A percentile compares a stretch with the other conserved stretches of the same genome.
These are phyloP conservation scores for Lasiosphaeria ovina DNA, from an alignment of 495 filamentous ascomycete species.

Conservation along the genomic window DNA sequence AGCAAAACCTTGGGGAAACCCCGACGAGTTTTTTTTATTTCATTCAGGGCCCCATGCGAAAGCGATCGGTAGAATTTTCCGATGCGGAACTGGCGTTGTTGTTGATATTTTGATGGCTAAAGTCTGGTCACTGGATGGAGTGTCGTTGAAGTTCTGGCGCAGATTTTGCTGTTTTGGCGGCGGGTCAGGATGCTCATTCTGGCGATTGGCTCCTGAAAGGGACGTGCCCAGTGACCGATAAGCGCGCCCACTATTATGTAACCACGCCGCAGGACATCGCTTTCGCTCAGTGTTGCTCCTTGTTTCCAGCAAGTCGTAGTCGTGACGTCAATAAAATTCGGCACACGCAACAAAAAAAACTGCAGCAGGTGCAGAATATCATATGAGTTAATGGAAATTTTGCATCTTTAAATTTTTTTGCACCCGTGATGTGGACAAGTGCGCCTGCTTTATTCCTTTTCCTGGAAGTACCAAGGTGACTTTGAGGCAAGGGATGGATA, in stretches of 20 bases:
- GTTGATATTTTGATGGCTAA: slow-evolving; percentile 59
- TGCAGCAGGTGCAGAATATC: no score
- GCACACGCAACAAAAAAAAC: no score
- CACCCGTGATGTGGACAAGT: no score
- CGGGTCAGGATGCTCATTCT: slow-evolving; percentile 23
- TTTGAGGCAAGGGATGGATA: no score
- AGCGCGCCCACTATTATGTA: slow-evolving; percentile 24
- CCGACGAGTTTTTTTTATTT: slow-evolving; percentile 41
- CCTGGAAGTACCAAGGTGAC: no score
- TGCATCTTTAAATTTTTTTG: no score
- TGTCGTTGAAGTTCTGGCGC: slow-evolving; percentile 61
- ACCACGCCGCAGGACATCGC: slow-evolving; percentile 5
- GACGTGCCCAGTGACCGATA: slow-evolving; percentile 20
- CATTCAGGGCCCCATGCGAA: slow-evolving; percentile 55
- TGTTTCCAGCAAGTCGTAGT: background rate
- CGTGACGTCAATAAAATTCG: no score
- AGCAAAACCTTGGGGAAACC: slow-evolving; percentile 48
- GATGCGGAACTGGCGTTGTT: slow-evolving; percentile 49
- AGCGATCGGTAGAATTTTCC: slow-evolving; percentile 54
- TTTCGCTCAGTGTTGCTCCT: background rate
- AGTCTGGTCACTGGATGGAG: slow-evolving; percentile 56
- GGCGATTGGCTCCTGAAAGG: slow-evolving; percentile 32
- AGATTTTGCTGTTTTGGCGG: slow-evolving; percentile 45
- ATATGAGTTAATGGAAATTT: no score
- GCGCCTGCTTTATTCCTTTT: no score